These are phyloP conservation scores for Boletales sp. DNA, from an alignment of 768 basidiomycete genomes.

Conservation along the genomic window DNA sequence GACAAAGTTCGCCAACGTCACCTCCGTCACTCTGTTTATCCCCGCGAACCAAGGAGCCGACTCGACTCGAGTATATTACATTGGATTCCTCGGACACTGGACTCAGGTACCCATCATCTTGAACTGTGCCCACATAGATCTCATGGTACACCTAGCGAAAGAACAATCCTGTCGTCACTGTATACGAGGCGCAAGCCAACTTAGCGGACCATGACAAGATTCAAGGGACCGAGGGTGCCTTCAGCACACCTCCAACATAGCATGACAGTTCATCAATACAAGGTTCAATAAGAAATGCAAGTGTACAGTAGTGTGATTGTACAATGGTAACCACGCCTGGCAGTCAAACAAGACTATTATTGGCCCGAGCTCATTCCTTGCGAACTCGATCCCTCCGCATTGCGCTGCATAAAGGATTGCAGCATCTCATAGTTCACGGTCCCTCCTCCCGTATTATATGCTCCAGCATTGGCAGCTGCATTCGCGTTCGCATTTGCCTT, in stretches of 20 bases:
- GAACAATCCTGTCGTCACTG: slow-evolving; percentile 71
- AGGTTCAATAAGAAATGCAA: slow-evolving; percentile 3
- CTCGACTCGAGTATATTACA: slow-evolving; percentile 71
- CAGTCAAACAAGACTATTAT: not conserved
- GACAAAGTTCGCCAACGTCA: slow-evolving; percentile 81
- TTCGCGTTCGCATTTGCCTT: slow-evolving; percentile 13
- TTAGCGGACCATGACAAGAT: slow-evolving; percentile 86
- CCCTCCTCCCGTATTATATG: slow-evolving; percentile 22
- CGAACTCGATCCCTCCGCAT: slow-evolving; percentile 27
- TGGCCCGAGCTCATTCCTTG: slow-evolving; percentile 19
- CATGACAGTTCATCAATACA: not conserved
- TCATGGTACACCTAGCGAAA: slow-evolving; percentile 53
- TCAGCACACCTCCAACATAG: slow-evolving; percentile 43
- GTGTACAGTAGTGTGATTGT: slow-evolving; percentile 11
- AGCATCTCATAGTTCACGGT: slow-evolving; percentile 39
- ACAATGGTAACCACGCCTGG: not conserved
- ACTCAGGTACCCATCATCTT: slow-evolving; percentile 49
- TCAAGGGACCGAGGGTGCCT: slow-evolving; percentile 66
- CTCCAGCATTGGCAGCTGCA: slow-evolving; percentile 10
- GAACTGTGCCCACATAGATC: not conserved
- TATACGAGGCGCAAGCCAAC: slow-evolving; percentile 87
- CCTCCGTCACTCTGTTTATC: slow-evolving; percentile 79
- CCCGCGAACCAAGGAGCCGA: slow-evolving; percentile 80
- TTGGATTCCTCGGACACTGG: slow-evolving; percentile 84
- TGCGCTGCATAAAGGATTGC: slow-evolving; percentile 46